These are phyloP conservation scores for Penicillium occitanis DNA, from an alignment of 2,329 filamentous ascomycete species.

Conservation along the genomic window DNA sequence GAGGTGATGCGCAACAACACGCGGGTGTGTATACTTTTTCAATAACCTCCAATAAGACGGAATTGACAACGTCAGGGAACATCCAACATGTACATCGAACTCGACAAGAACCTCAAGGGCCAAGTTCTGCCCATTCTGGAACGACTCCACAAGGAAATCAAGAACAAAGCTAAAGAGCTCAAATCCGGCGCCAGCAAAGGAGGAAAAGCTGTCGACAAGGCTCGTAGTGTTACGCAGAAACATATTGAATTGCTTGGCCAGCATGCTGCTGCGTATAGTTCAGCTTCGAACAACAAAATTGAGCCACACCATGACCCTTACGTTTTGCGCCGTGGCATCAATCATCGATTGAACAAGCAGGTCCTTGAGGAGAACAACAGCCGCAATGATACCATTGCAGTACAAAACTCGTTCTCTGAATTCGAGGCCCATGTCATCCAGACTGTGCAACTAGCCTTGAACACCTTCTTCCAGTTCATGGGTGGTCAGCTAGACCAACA, in stretches of 20 bases:
- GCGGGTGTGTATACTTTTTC: constrained; percentile 51
- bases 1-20: constrained; percentile 94
- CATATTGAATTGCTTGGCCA: constrained; percentile 92
- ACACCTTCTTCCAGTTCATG: constrained; percentile 77
- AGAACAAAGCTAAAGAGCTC: constrained; percentile 91
- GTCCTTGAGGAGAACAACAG: constrained; percentile 95
- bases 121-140: constrained; percentile 85
- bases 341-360: constrained; percentile 85
- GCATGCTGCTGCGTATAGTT: constrained; percentile 77
- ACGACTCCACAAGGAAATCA: constrained; percentile 91
- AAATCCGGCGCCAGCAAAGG: constrained; percentile 76
- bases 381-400: constrained; percentile 81
- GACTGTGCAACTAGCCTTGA: constrained; percentile 78
- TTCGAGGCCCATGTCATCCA: constrained; percentile 86
- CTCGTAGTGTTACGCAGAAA: constrained; percentile 82
- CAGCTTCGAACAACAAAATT: constrained; percentile 65
- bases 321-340: constrained; percentile 74
- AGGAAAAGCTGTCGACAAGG: constrained; percentile 88
- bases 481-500: constrained; percentile 79
- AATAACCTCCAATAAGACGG: background rate
- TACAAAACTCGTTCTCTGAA: constrained; percentile 84
- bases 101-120: constrained; percentile 84
- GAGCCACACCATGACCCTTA: constrained; percentile 81
- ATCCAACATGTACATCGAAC: constrained; percentile 85
- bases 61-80: constrained; percentile 59